Base-by-base conservation (phyloP, 2,329 filamentous ascomycete species). In the Coniochaeta prunicola region DNA sequence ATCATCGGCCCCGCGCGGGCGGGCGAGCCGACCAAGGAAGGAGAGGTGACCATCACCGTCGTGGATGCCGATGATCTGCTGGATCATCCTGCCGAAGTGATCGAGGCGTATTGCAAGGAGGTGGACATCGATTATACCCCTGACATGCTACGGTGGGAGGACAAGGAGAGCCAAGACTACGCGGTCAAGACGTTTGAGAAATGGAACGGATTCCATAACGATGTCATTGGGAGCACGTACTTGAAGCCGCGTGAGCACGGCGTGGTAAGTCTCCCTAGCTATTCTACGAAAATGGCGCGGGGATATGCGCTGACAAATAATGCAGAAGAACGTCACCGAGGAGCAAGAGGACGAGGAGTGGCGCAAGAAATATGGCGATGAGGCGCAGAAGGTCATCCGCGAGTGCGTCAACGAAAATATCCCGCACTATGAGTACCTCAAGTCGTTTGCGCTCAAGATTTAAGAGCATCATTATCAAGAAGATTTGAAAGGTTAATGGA, bases 171-270 rank as follows among this genome's bases (percentile, higher is more conserved):
- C 66, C 86, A 91, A 65, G 66, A 75, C 57, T 77, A 83, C 62
- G 93, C 92, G 3, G 80, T 82, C 64, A 80, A 85, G 63, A 87
- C 86, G 19, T 97, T 97, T 75, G 91, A 92, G 76, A 97, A 99
- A 78, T 97, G 94, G 94, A 89, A 87, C 65, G 94, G 94, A 12
- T 97, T 96, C 77, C 94, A 97, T 72, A 90, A 97, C 65, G 94
- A 97, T 77, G 94, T 92, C 15, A 90, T 97, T 66, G 80, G 89
- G 65, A 96, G 90, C 69, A 88, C 81, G 38, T 86, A 86, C 62
- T 77, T 99, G 67, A 88, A 87, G 70, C 84, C 90, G 1, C 80
- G 90, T 68, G 78, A 80, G 53, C 80, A 87, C 64, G 82, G 85
- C 28, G 79, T 83, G 71, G 84, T 86, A 73, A 72, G 80, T 59